phyloP scores from a whole-genome alignment of 106 monocot genomes.

The Allium fistulosum region DNA sequence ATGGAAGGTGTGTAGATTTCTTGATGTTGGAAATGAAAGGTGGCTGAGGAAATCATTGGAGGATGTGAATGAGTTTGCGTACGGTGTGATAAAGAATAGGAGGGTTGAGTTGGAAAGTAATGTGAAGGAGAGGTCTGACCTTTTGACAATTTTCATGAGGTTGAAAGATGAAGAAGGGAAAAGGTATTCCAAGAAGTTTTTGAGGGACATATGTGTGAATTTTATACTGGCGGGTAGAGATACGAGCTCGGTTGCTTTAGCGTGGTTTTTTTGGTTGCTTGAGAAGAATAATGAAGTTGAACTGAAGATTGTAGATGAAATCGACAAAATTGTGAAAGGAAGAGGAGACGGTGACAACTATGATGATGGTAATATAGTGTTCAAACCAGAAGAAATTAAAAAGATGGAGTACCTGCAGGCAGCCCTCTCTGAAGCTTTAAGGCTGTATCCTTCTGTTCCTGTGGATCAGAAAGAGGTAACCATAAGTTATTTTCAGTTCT shows the following conservation, averaged over 20 bases:
- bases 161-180: constrained; percentile 43
- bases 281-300: constrained; percentile 32
- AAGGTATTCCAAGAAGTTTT: constrained; percentile 66
- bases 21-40: constrained; percentile 49
- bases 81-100: constrained; percentile 56
- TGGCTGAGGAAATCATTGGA: constrained; percentile 33
- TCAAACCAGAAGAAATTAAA: constrained; percentile 72
- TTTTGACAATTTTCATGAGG: constrained; percentile 72
- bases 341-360: constrained; percentile 3
- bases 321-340: constrained; percentile 31
- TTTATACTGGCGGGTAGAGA: constrained; percentile 97
- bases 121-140: constrained; percentile 28
- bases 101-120: constrained; percentile 52
- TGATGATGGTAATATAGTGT: constrained; percentile 24
- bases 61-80: constrained; percentile 68
- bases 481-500: too few relatives aligned
- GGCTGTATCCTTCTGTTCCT: constrained; percentile 92
- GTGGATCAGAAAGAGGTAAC: constrained; percentile 87
- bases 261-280: constrained; percentile 87
- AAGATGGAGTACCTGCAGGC: constrained; percentile 94
- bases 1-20: constrained; percentile 44
- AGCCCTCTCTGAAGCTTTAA: constrained; percentile 76
- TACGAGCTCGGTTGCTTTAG: constrained; percentile 91
- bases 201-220: constrained; percentile 92
- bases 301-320: constrained; percentile 36